A percentile compares a stretch with the other conserved stretches of the same genome.
Conservation (phyloP, 306 rosid species). For the Neltuma alba region DNA sequence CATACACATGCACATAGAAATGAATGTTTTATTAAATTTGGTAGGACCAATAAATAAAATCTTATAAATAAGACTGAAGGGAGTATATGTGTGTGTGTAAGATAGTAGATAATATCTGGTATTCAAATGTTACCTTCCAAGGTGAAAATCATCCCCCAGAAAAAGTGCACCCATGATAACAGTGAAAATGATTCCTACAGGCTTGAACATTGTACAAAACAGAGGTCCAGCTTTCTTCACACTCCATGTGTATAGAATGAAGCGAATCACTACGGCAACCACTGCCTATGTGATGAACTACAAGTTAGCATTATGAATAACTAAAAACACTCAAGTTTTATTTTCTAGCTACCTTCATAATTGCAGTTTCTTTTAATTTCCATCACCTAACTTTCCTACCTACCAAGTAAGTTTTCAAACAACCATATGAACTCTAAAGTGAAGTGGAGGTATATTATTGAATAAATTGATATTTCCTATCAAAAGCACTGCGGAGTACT, state of each 20-base stretch:
- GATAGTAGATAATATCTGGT: too few species aligned
- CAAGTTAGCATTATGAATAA: not conserved
- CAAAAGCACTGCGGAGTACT: too few species aligned
- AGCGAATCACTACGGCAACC: constrained; percentile 32
- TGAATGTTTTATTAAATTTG: too few species aligned
- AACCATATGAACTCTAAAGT: not conserved
- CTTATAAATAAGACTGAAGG: too few species aligned
- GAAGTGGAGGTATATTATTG: too few species aligned
- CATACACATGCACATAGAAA: too few species aligned
- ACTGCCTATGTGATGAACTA: constrained; percentile 39
- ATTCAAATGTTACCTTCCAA: constrained; percentile 51
- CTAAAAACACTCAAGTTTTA: not conserved
- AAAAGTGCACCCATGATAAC: constrained; percentile 43
- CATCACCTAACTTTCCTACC: not conserved
- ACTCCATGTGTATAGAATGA: constrained; percentile 37
- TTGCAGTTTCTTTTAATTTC: not conserved
- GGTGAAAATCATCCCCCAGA: constrained; percentile 45
- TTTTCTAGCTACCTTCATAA: not conserved
- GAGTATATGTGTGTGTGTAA: too few species aligned
- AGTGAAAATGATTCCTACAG: constrained; percentile 46
- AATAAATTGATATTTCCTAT: too few species aligned
- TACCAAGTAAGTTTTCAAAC: constrained; percentile 12
- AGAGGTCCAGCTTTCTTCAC: constrained; percentile 50
- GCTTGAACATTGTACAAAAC: constrained; percentile 59
- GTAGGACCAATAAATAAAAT: too few species aligned